These are phyloP conservation scores for Lachnum nothofagi DNA, from an alignment of 2,329 filamentous ascomycete genomes.

Conservation along the genomic window DNA sequence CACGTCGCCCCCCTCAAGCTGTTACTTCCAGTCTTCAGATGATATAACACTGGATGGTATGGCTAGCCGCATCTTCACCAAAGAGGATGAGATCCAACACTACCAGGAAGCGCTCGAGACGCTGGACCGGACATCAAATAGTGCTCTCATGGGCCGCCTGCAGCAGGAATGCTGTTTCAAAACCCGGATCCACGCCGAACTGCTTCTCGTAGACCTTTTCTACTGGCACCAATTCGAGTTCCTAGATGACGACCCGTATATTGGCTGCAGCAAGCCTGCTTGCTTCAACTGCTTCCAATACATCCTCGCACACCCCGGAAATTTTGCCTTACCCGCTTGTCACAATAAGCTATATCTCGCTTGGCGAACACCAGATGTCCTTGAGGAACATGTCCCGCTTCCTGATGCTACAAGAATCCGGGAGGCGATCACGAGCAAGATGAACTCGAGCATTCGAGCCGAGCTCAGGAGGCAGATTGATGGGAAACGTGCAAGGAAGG, in stretches of 20 bases:
- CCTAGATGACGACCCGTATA: conserved; percentile 38
- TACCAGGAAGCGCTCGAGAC: conserved; percentile 4
- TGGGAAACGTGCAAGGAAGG: conserved; percentile 3
- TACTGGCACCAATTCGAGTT: conserved; percentile 33
- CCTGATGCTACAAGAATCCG: conserved; percentile 2
- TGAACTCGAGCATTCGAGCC: conserved; percentile 4
- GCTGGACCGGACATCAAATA: conserved; percentile 1
- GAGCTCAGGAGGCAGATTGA: conserved; percentile 12
- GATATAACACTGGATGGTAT: neutral
- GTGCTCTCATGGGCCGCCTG: neutral
- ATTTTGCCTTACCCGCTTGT: conserved; percentile 22
- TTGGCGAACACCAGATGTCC: conserved; percentile 35
- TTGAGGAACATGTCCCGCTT: conserved; percentile 4
- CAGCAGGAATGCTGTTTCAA: conserved; percentile 5
- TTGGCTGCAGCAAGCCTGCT: conserved; percentile 49
- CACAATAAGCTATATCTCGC: conserved; percentile 39
- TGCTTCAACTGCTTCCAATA: conserved; percentile 46
- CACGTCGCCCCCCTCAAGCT: neutral
- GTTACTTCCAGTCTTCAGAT: neutral
- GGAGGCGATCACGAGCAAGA: conserved; percentile 7
- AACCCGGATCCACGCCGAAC: conserved; percentile 38
- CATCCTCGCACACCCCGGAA: conserved; percentile 36
- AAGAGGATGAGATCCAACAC: neutral
- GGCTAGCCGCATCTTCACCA: neutral
- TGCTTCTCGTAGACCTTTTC: conserved; percentile 45